These are phyloP conservation scores for Penicillium polonicum DNA, from an alignment of 2,329 filamentous ascomycete genomes.

Conservation along the genomic window DNA sequence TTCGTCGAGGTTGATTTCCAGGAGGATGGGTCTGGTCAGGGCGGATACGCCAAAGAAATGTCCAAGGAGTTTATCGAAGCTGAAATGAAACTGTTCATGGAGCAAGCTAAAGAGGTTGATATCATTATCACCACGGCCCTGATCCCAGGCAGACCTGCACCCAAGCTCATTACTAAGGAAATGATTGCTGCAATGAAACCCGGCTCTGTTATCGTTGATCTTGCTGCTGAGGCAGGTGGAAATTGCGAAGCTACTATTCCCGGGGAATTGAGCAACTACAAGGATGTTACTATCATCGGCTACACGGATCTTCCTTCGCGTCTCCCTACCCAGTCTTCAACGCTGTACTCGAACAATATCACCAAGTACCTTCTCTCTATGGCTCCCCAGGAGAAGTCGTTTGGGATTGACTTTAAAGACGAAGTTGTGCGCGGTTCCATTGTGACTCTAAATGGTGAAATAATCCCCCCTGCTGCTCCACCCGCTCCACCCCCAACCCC, in stretches of 20 bases:
- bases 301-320: conserved; percentile 87
- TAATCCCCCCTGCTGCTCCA: conserved; percentile 73
- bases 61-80: conserved; percentile 90
- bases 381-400: conserved; percentile 72
- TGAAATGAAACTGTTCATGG: conserved; percentile 88
- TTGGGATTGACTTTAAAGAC: conserved; percentile 75
- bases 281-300: conserved; percentile 81
- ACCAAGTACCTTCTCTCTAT: conserved; percentile 85
- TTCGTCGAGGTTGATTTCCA: conserved; percentile 83
- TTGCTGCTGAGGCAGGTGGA: conserved; percentile 82
- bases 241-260: conserved; percentile 81
- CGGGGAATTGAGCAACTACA: conserved; percentile 67
- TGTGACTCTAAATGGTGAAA: conserved; percentile 73
- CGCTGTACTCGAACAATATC: conserved; percentile 90
- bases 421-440: conserved; percentile 85
- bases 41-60: conserved; percentile 92
- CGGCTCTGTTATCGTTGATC: conserved; percentile 81
- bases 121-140: conserved; percentile 92
- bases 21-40: conserved; percentile 79
- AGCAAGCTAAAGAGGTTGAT: conserved; percentile 83
- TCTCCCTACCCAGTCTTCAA: conserved; percentile 83
- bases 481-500: conserved; percentile 58
- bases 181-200: conserved; percentile 86
- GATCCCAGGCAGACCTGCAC: conserved; percentile 79
- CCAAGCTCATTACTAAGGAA: conserved; percentile 77